phyloP scores from a whole-genome alignment of 345 rosid species.

The Atalantia buxifolia region DNA sequence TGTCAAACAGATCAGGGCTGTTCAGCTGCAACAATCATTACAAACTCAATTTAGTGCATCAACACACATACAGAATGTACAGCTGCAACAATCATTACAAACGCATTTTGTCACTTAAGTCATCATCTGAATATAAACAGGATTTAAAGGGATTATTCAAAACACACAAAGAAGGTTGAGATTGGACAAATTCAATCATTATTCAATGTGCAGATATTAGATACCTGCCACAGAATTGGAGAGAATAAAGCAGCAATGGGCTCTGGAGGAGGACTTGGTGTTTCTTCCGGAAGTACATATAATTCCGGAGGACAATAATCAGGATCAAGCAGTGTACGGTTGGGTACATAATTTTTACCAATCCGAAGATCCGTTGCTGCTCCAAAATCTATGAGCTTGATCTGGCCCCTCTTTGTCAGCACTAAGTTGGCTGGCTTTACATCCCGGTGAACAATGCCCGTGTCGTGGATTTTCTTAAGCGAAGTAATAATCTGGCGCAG shows the following conservation, averaged over 20 bases:
- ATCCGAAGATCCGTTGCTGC: slow-evolving; percentile 96
- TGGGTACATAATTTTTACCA: slow-evolving; percentile 85
- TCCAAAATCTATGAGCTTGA: slow-evolving; percentile 95
- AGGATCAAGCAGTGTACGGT: slow-evolving; percentile 75
- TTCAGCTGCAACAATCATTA: slow-evolving; percentile 56
- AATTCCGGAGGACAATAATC: slow-evolving; percentile 93
- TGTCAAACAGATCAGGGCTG: slow-evolving; percentile 93
- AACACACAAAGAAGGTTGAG: not conserved
- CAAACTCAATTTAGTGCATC: not conserved
- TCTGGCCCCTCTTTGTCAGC: slow-evolving; percentile 83
- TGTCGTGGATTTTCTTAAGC: slow-evolving; percentile 80
- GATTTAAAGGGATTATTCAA: not conserved
- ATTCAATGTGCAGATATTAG: not conserved
- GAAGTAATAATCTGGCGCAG: slow-evolving; percentile 89
- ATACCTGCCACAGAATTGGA: slow-evolving; percentile 90
- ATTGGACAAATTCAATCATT: not conserved
- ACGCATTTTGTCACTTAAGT: not conserved
- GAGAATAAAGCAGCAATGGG: slow-evolving; percentile 91
- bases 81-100: too few relatives aligned
- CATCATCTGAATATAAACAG: not conserved
- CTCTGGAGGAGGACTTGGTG: slow-evolving; percentile 92
- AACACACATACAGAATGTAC: not conserved
- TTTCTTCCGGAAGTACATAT: slow-evolving; percentile 90
- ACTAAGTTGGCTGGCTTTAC: slow-evolving; percentile 93
- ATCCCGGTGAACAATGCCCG: slow-evolving; percentile 92